A percentile compares a stretch with the other conserved stretches of the same genome.
Conservation (phyloP, 805 yeast genomes). For the Kluyveromyces siamensis region DNA sequence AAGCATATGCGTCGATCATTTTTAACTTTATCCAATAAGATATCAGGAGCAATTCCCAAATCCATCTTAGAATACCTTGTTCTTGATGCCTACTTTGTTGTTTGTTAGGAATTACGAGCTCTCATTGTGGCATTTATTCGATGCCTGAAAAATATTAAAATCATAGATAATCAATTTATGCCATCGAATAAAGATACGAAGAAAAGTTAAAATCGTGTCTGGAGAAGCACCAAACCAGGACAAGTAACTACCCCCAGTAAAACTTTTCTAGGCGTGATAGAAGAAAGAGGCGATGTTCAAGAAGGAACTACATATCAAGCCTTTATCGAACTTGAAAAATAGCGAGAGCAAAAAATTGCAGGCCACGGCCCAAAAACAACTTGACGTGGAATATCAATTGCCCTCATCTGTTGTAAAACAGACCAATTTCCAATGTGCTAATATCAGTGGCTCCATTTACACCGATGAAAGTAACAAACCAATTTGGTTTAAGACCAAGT, state of each 20-base stretch:
- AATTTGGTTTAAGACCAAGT: conserved; percentile 58
- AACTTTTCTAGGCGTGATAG: not conserved
- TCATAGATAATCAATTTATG: too few species aligned
- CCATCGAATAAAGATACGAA: too few species aligned
- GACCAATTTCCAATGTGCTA: conserved; percentile 50
- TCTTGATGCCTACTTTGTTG: too few species aligned
- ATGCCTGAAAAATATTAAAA: not conserved
- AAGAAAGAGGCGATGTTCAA: conserved; percentile 19
- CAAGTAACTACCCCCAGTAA: not conserved
- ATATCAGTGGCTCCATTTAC: conserved; percentile 52
- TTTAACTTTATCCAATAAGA: not conserved
- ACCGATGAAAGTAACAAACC: conserved; percentile 59
- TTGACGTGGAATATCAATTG: conserved; percentile 36
- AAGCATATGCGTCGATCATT: not conserved
- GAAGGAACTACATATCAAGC: conserved; percentile 45
- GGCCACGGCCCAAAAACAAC: conserved; percentile 31
- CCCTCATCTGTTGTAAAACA: conserved; percentile 39
- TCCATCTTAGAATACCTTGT: not conserved
- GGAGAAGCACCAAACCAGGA: not conserved
- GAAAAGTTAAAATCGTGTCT: too few species aligned
- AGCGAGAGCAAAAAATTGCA: conserved; percentile 55
- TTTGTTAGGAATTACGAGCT: not conserved
- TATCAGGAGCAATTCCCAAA: not conserved
- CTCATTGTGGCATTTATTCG: not conserved
- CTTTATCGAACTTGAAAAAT: conserved; percentile 69